These are phyloP conservation scores for Eucalyptus urophylla DNA, from an alignment of 345 rosid genomes.

Conservation along the genomic window DNA sequence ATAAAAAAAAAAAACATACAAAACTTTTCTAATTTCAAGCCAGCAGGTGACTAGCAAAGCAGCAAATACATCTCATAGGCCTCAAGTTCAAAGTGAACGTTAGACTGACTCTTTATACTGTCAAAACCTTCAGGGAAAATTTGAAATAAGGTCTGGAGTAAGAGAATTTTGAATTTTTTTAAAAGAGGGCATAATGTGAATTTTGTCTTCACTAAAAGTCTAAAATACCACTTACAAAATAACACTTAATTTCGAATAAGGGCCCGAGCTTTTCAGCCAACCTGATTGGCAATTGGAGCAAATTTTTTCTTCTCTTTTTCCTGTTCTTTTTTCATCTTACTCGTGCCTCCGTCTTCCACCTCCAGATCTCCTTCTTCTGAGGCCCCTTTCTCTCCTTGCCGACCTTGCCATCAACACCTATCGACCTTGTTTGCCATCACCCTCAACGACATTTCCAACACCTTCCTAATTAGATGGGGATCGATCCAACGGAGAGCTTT, in stretches of 20 bases:
- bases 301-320: not conserved
- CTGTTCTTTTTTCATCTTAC: not conserved
- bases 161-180: not conserved
- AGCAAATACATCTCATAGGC: not conserved
- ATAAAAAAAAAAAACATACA: no score
- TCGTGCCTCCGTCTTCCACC: not conserved
- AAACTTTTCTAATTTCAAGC: not conserved
- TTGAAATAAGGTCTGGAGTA: not conserved
- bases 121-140: not conserved
- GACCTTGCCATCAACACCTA: not conserved
- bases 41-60: not conserved
- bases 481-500: not conserved
- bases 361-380: not conserved
- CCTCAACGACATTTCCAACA: not conserved
- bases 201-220: not conserved
- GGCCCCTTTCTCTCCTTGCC: not conserved
- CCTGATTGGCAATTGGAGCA: not conserved
- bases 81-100: not conserved
- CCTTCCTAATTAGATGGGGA: not conserved
- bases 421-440: not conserved
- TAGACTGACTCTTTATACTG: not conserved
- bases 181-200: not conserved
- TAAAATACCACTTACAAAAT: not conserved
- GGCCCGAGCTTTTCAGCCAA: not conserved
- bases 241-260: not conserved